Conservation (phyloP, 805 yeast species). For the Saccharomycopsis sp. region DNA sequence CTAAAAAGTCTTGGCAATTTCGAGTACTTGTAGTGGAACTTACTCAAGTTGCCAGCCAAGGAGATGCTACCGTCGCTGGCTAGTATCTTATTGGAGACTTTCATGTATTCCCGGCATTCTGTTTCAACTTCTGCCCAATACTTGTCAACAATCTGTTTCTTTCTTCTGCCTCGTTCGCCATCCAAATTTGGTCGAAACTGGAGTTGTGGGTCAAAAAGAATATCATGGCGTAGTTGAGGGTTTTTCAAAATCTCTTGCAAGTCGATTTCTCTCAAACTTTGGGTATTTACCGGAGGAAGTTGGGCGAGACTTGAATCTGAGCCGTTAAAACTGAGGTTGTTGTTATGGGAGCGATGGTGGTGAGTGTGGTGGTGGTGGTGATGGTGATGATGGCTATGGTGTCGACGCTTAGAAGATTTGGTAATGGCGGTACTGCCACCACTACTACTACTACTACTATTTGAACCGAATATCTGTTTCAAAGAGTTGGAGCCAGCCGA, state of each 20-base stretch:
- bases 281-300: conserved; percentile 21
- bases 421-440: not conserved
- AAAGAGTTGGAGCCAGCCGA: not conserved
- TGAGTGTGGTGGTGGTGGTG: conserved; percentile 9
- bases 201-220: conserved; percentile 81
- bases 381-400: too few species aligned
- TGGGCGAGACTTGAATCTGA: conserved; percentile 8
- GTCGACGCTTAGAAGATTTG: conserved; percentile 5
- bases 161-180: conserved; percentile 81
- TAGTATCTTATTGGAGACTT: conserved; percentile 20
- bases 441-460: not conserved
- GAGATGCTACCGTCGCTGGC: conserved; percentile 20
- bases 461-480: not conserved
- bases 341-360: conserved; percentile 6
- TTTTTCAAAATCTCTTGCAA: conserved; percentile 80
- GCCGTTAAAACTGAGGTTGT: conserved; percentile 15
- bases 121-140: conserved; percentile 73
- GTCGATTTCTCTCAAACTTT: conserved; percentile 66
- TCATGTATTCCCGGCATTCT: conserved; percentile 47
- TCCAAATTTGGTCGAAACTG: conserved; percentile 88
- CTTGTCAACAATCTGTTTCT: conserved; percentile 64
- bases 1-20: conserved; percentile 62
- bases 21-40: conserved; percentile 27
- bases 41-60: conserved; percentile 3
- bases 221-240: conserved; percentile 89